Conservation (phyloP, 148 eudicot species). For the Silene latifolia region DNA sequence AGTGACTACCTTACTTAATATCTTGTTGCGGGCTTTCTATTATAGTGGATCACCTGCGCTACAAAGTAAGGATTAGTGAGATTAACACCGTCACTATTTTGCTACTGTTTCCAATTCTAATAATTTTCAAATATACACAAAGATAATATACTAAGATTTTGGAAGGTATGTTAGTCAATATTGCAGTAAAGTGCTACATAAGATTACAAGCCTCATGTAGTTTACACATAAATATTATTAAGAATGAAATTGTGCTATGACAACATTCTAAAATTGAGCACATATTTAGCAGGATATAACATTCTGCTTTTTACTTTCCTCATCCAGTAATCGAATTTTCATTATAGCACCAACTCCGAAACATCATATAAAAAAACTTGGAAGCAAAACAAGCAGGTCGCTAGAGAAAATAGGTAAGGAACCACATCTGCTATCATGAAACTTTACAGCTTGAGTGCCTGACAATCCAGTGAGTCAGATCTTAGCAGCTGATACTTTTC, state of each 20-base stretch:
- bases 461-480: not conserved
- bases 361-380: not conserved
- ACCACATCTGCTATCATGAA: not conserved
- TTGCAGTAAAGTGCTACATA: no score
- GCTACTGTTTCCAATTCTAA: no score
- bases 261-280: no score
- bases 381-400: not conserved
- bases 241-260: no score
- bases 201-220: no score
- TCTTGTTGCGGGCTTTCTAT: conserved; percentile 21
- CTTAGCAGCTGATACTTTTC: not conserved
- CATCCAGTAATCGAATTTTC: not conserved
- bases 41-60: conserved; percentile 37
- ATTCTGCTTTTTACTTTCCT: not conserved
- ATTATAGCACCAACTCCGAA: not conserved
- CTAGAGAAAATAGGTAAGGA: not conserved
- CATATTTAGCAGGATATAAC: not conserved
- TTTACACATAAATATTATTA: no score
- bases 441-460: not conserved
- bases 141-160: no score
- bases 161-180: no score
- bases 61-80: conserved; percentile 19
- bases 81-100: not conserved
- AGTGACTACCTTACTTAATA: conserved; percentile 30
- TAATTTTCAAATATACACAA: no score